Conservation (phyloP, 768 basidiomycete genomes). For the Termitomyces sp. region DNA sequence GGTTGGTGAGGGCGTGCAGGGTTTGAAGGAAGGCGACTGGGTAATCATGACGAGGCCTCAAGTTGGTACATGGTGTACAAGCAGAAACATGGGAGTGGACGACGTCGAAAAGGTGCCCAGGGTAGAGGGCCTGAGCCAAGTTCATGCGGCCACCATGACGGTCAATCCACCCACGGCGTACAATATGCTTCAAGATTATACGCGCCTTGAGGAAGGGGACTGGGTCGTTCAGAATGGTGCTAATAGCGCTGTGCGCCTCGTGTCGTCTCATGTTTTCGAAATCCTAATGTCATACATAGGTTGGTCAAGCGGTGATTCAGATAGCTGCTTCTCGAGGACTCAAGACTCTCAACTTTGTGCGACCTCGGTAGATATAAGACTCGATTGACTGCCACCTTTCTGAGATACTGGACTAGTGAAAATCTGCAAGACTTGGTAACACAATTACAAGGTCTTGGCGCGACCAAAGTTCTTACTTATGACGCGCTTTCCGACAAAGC, state of each 20-base stretch:
- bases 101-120: constrained; percentile 62
- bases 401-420: constrained; percentile 35
- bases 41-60: constrained; percentile 68
- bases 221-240: constrained; percentile 87
- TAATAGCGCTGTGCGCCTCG: constrained; percentile 65
- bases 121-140: constrained; percentile 43
- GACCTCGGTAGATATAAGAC: constrained; percentile 47
- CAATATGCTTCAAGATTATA: constrained; percentile 74
- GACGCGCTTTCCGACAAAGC: constrained; percentile 61
- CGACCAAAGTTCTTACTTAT: constrained; percentile 73
- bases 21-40: constrained; percentile 58
- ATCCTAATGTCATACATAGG: constrained; percentile 31
- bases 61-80: constrained; percentile 70
- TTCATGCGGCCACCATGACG: constrained; percentile 70
- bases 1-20: constrained; percentile 49
- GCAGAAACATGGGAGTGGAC: constrained; percentile 42
- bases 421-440: constrained; percentile 44
- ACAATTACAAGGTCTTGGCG: constrained; percentile 58
- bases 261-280: not conserved
- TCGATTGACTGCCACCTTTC: not conserved
- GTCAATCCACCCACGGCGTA: constrained; percentile 85
- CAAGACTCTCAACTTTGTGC: constrained; percentile 79
- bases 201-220: constrained; percentile 57
- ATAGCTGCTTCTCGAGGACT: constrained; percentile 68
- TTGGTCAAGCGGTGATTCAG: constrained; percentile 84